phyloP scores from a whole-genome alignment of 2,329 filamentous ascomycete species.

The Beauveria pseudobassiana region DNA sequence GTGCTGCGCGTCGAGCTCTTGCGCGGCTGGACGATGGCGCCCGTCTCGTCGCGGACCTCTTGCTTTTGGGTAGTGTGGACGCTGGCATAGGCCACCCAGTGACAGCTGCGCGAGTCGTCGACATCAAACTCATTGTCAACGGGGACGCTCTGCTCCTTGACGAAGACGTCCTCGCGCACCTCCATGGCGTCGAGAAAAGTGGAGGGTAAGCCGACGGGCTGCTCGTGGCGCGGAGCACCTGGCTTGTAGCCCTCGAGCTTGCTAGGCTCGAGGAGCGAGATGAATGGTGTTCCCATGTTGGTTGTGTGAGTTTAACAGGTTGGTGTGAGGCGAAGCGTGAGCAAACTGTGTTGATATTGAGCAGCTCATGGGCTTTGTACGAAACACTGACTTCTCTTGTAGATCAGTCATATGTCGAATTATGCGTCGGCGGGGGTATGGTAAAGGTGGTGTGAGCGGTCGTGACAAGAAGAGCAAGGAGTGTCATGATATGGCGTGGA shows the following conservation, averaged over 20 bases:
- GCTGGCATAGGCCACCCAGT: constrained; percentile 79
- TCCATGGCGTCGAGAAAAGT: constrained; percentile 58
- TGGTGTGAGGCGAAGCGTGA: not conserved
- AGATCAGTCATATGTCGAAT: not conserved
- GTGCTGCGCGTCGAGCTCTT: constrained; percentile 36
- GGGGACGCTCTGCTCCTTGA: constrained; percentile 49
- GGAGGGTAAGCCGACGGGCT: constrained; percentile 39
- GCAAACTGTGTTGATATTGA: not conserved
- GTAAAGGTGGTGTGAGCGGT: not conserved
- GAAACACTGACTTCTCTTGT: not conserved
- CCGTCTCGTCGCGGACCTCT: constrained; percentile 36
- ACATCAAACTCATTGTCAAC: constrained; percentile 68
- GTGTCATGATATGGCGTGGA: constrained; percentile 4
- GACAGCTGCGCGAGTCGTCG: constrained; percentile 72
- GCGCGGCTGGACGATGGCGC: constrained; percentile 33
- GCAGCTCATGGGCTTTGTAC: not conserved
- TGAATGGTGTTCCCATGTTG: constrained; percentile 43
- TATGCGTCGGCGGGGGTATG: not conserved
- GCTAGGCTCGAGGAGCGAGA: constrained; percentile 39
- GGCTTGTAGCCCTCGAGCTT: constrained; percentile 42
- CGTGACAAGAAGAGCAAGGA: not conserved
- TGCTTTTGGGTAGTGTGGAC: constrained; percentile 40
- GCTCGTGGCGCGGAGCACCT: constrained; percentile 31
- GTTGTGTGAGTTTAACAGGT: not conserved
- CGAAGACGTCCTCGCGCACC: constrained; percentile 54